Conservation (phyloP, 306 rosid genomes). For the Boehmeria nivea region DNA sequence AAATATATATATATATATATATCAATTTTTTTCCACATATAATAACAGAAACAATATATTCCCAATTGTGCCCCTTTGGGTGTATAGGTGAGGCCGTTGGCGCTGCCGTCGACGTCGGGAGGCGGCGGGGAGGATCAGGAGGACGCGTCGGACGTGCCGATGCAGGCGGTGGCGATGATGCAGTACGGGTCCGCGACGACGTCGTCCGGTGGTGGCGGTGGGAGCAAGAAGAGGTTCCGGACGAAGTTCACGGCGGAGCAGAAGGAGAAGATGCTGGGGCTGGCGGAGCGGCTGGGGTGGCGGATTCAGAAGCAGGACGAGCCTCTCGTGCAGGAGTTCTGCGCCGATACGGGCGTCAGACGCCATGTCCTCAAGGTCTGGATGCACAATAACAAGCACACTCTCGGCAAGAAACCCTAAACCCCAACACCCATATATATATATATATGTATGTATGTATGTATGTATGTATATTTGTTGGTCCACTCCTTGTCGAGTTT, state of each 20-base stretch:
- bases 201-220: constrained; percentile 44
- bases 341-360: constrained; percentile 70
- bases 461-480: too few species aligned
- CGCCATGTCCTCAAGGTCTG: constrained; percentile 97
- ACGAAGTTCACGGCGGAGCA: constrained; percentile 82
- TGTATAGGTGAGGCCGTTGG: constrained; percentile 70
- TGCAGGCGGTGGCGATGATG: constrained; percentile 46
- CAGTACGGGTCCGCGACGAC: constrained; percentile 27
- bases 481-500: too few species aligned
- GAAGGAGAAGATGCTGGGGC: constrained; percentile 72
- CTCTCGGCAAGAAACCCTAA: constrained; percentile 98
- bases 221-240: constrained; percentile 56
- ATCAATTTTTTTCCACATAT: too few species aligned
- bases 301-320: constrained; percentile 94
- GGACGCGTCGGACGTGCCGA: constrained; percentile 54
- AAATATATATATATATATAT: too few species aligned
- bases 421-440: too few species aligned
- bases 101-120: constrained; percentile 89
- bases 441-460: too few species aligned
- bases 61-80: too few species aligned
- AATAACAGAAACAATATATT: too few species aligned
- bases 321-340: constrained; percentile 60
- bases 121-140: constrained; percentile 76
- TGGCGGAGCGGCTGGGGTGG: constrained; percentile 87
- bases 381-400: constrained; percentile 99